A percentile compares a stretch with the other conserved stretches of the same genome.
Evolutionary conservation across 768 basidiomycete genomes (phyloP).

Genomic region (Porphyrellus cyaneotinctus): DNA sequence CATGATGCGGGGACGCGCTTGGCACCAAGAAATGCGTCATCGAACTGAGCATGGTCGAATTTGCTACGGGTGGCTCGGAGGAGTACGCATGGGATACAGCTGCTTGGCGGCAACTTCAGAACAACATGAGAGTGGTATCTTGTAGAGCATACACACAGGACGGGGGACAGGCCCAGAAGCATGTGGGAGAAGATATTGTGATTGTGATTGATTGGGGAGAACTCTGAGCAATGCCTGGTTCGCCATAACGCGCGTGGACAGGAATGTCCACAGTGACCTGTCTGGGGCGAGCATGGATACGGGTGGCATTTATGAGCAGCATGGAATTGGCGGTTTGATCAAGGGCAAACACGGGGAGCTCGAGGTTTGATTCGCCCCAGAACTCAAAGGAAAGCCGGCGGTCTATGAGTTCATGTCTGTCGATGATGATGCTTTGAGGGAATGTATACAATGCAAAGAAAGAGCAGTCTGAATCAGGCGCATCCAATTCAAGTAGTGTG

Average conservation of each 20-base stretch:
- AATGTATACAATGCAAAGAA: conserved; percentile 35
- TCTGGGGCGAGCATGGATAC: conserved; percentile 1
- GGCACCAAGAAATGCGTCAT: conserved; percentile 16
- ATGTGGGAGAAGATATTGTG: conserved; percentile 23
- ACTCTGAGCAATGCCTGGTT: conserved; percentile 16
- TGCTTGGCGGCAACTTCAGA: conserved; percentile 10
- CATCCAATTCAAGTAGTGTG: conserved; percentile 17
- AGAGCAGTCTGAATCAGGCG: conserved; percentile 15
- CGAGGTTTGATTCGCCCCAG: conserved; percentile 39
- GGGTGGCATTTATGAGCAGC: conserved; percentile 31
- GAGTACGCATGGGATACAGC: conserved; percentile 7
- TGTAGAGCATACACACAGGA: conserved; percentile 18
- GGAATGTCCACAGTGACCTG: conserved; percentile 34
- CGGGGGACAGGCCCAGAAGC: conserved; percentile 32
- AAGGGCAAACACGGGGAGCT: conserved; percentile 40
- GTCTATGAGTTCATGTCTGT: conserved; percentile 41
- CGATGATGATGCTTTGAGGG: conserved; percentile 40
- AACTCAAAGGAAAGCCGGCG: conserved; percentile 33
- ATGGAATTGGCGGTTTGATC: conserved; percentile 22
- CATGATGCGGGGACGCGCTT: conserved; percentile 3
- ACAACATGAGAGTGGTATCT: not conserved
- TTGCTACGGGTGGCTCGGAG: conserved; percentile 13
- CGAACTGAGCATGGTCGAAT: conserved; percentile 23
- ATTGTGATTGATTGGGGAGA: conserved; percentile 22
- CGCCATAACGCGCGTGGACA: conserved; percentile 43